Evolutionary conservation across 345 rosid species (phyloP).

Genomic region (Capsella bursapastoris): DNA sequence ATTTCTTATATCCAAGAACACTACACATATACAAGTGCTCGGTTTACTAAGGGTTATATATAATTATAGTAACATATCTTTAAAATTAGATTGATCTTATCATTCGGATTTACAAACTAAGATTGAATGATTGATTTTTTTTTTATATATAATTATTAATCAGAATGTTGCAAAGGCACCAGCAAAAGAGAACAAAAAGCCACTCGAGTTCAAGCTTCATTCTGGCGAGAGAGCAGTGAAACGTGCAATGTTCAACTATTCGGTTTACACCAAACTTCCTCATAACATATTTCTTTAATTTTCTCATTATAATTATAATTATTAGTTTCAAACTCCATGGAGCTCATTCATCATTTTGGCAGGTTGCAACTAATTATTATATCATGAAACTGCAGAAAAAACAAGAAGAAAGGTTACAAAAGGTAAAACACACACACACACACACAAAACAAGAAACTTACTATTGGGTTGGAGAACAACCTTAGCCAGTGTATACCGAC

Average conservation of each 20-base stretch:
- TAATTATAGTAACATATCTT: neutral
- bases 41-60: neutral
- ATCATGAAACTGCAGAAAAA: conserved; percentile 58
- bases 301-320: neutral
- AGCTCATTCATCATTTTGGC: conserved; percentile 20
- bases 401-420: conserved; percentile 65
- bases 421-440: conserved; percentile 41
- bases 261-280: conserved; percentile 47
- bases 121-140: neutral
- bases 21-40: neutral
- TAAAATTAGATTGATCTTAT: neutral
- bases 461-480: too few relatives aligned
- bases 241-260: conserved; percentile 88
- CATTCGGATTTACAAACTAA: too few relatives aligned
- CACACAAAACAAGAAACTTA: too few relatives aligned
- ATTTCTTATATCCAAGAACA: neutral
- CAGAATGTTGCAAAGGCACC: conserved; percentile 45
- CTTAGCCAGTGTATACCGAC: too few relatives aligned
- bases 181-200: conserved; percentile 72
- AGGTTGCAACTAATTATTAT: conserved; percentile 81
- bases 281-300: neutral
- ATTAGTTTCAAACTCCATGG: neutral
- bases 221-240: conserved; percentile 78
- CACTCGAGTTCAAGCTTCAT: conserved; percentile 71
- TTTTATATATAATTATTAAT: neutral